These are phyloP conservation scores for Tolypocladium amazonense DNA, from an alignment of 2,329 filamentous ascomycete genomes.

Conservation along the genomic window DNA sequence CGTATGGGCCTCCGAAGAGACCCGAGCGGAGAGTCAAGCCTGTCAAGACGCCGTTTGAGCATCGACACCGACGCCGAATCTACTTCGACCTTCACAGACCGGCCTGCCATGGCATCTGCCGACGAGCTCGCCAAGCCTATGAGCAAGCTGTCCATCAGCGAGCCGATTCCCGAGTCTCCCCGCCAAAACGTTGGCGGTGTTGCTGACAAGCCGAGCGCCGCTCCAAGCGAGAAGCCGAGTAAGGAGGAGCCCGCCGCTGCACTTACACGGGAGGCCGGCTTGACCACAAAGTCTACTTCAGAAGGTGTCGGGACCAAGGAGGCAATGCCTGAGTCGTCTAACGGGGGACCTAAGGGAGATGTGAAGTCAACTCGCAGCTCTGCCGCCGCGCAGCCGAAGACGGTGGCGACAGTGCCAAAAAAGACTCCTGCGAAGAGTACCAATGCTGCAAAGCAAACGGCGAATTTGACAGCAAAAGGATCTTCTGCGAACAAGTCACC, in stretches of 20 bases:
- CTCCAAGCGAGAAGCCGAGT: constrained; percentile 29
- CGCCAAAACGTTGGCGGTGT: constrained; percentile 14
- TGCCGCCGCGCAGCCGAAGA: background rate
- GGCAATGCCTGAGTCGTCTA: constrained; percentile 1
- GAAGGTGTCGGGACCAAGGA: background rate
- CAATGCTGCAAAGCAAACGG: constrained; percentile 10
- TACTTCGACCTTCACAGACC: constrained; percentile 26
- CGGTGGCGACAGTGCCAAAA: background rate
- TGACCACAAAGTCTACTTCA: constrained; percentile 2
- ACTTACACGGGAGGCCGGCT: constrained; percentile 18
- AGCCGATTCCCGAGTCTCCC: constrained; percentile 33
- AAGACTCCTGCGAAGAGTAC: background rate
- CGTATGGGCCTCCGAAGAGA: constrained; percentile 39
- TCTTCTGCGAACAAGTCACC: background rate
- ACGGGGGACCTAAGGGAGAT: background rate
- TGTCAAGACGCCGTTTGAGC: constrained; percentile 25
- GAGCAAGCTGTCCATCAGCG: constrained; percentile 18
- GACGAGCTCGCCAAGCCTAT: constrained; percentile 11
- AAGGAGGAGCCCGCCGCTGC: constrained; percentile 23
- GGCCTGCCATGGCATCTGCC: constrained; percentile 15
- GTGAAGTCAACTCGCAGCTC: background rate
- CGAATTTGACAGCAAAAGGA: constrained; percentile 8
- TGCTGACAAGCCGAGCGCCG: constrained; percentile 23
- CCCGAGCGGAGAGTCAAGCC: constrained; percentile 25
- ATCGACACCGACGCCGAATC: constrained; percentile 21